phyloP scores from a whole-genome alignment of 345 rosid species.

The Psidium guajava region DNA sequence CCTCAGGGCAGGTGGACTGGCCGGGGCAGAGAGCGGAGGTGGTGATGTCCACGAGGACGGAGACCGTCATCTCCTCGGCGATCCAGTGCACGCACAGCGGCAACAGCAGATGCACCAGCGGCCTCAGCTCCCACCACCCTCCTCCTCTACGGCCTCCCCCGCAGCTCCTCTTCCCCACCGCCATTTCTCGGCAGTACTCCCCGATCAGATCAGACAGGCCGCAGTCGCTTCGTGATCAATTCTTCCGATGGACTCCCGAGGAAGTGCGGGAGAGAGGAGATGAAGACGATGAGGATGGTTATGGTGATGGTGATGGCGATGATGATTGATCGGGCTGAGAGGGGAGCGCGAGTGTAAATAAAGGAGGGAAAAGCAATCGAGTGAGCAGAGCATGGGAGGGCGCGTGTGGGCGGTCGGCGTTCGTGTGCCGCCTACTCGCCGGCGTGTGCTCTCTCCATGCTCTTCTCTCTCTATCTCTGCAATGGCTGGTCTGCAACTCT shows the following conservation, averaged over 20 bases:
- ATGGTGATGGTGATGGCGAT: neutral
- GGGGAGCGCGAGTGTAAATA: neutral
- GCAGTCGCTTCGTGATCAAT: neutral
- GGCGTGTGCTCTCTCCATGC: neutral
- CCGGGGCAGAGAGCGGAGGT: slow-evolving; percentile 42
- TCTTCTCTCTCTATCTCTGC: neutral
- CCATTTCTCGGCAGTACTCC: neutral
- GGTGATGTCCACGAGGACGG: slow-evolving; percentile 47
- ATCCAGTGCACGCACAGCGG: slow-evolving; percentile 44
- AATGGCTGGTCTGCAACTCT: neutral
- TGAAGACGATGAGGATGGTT: neutral
- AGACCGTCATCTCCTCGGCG: slow-evolving; percentile 54
- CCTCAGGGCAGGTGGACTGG: slow-evolving; percentile 28
- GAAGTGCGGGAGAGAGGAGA: neutral
- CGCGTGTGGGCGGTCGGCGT: slow-evolving; percentile 8
- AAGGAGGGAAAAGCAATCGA: neutral
- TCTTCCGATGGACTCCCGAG: neutral
- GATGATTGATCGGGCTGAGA: neutral
- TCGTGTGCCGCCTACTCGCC: slow-evolving; percentile 4
- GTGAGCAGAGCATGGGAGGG: slow-evolving; percentile 1
- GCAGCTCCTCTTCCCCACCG: neutral
- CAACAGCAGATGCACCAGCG: slow-evolving; percentile 28
- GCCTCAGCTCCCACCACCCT: slow-evolving; percentile 26
- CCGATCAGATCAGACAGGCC: neutral
- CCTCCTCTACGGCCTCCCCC: slow-evolving; percentile 1